A percentile compares a stretch with the other conserved stretches of the same genome.
Conservation (phyloP, 2,329 filamentous ascomycete genomes). For the Pyrenochaeta sp. region DNA sequence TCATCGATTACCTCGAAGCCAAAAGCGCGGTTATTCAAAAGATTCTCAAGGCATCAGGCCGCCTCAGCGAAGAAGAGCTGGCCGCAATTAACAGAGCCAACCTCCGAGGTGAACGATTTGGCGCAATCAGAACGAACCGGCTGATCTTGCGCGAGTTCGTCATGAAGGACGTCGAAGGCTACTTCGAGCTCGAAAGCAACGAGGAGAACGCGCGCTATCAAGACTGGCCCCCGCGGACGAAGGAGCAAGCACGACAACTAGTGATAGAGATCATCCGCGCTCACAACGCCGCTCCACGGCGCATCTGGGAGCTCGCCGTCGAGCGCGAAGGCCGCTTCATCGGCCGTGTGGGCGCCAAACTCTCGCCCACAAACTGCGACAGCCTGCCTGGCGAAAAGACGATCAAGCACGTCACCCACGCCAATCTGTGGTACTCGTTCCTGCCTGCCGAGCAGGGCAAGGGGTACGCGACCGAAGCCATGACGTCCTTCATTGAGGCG, state of each 20-base stretch:
- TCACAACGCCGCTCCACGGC: slow-evolving; percentile 20
- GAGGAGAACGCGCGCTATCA: slow-evolving; percentile 39
- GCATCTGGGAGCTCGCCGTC: slow-evolving; percentile 40
- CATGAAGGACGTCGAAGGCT: slow-evolving; percentile 24
- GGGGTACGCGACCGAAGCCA: slow-evolving; percentile 42
- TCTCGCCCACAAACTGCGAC: slow-evolving; percentile 12
- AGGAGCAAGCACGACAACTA: slow-evolving; percentile 24
- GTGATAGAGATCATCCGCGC: slow-evolving; percentile 27
- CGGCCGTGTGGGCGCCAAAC: slow-evolving; percentile 38
- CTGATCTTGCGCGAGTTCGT: slow-evolving; percentile 38
- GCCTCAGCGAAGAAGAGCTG: slow-evolving; percentile 28
- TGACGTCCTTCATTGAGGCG: slow-evolving; percentile 31
- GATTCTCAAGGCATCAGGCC: slow-evolving; percentile 21
- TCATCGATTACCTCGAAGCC: slow-evolving; percentile 29
- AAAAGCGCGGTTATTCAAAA: slow-evolving; percentile 29
- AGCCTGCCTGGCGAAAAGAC: slow-evolving; percentile 7
- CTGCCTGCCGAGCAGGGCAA: slow-evolving; percentile 30
- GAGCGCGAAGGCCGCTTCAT: slow-evolving; percentile 27
- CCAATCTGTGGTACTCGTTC: slow-evolving; percentile 43
- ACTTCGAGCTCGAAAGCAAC: slow-evolving; percentile 33
- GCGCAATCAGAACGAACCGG: slow-evolving; percentile 28
- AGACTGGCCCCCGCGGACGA: slow-evolving; percentile 29
- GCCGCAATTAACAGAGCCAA: slow-evolving; percentile 24
- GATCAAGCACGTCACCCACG: slow-evolving; percentile 15
- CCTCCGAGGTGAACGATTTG: slow-evolving; percentile 18